These are phyloP conservation scores for Colletotrichum sidae DNA, from an alignment of 2,329 filamentous ascomycete genomes.

Conservation along the genomic window DNA sequence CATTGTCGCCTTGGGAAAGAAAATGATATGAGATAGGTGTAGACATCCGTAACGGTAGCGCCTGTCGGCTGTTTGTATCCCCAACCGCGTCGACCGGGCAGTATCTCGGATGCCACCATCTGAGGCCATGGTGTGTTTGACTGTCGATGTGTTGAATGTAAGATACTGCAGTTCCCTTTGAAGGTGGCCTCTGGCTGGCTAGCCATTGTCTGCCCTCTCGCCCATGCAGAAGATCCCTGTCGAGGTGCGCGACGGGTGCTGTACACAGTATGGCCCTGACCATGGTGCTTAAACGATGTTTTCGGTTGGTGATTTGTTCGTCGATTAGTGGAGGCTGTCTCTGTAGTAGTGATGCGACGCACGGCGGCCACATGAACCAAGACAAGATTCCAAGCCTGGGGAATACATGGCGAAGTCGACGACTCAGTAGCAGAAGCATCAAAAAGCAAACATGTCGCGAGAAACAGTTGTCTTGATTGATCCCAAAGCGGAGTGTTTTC, in stretches of 20 bases:
- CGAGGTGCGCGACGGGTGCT: neutral
- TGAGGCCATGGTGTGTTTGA: constrained; percentile 10
- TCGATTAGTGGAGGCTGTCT: neutral
- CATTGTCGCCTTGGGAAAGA: neutral
- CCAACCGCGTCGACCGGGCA: neutral
- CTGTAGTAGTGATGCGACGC: constrained; percentile 1
- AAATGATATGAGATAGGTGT: constrained; percentile 10
- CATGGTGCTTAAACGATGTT: constrained; percentile 8
- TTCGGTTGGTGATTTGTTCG: constrained; percentile 3
- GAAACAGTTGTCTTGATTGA: neutral
- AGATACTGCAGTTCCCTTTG: constrained; percentile 14
- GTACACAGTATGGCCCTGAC: neutral
- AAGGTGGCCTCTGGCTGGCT: neutral
- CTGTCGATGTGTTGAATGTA: constrained; percentile 14
- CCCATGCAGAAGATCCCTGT: constrained; percentile 6
- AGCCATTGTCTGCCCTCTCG: neutral
- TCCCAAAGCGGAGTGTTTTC: neutral
- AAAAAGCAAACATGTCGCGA: neutral
- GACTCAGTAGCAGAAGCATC: constrained; percentile 1
- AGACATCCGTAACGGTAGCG: neutral
- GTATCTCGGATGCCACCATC: constrained; percentile 1
- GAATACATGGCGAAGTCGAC: constrained; percentile 2
- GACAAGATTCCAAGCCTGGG: constrained; percentile 8
- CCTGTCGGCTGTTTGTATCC: neutral
- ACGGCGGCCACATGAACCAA: constrained; percentile 3